A percentile compares a stretch with the other conserved stretches of the same genome.
These are phyloP conservation scores for Inonotus hispidus DNA, from an alignment of 1,284 basidiomycete genomes.

Conservation along the genomic window DNA sequence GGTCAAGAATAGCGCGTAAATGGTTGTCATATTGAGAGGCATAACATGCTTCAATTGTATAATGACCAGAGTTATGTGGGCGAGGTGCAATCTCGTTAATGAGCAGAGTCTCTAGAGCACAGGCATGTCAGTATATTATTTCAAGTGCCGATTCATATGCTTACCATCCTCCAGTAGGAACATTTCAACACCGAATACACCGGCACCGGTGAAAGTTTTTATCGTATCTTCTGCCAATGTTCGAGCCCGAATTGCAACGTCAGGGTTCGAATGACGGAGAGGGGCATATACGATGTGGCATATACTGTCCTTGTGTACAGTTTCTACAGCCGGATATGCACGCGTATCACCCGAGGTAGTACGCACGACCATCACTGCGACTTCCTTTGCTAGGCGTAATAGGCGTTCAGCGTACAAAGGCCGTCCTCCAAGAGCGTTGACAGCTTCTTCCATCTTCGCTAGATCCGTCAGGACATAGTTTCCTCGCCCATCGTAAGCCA, in stretches of 20 bases:
- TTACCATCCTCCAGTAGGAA: constrained; percentile 86
- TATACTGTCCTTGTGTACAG: constrained; percentile 91
- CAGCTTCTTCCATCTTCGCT: constrained; percentile 54
- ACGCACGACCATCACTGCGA: constrained; percentile 97
- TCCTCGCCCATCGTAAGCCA: constrained; percentile 95
- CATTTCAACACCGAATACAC: constrained; percentile 98
- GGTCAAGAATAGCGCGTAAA: constrained; percentile 88
- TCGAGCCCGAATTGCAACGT: constrained; percentile 60
- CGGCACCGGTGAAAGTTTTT: constrained; percentile 80
- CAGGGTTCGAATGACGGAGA: constrained; percentile 55
- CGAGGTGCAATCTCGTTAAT: constrained; percentile 99
- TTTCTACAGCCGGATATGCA: constrained; percentile 94
- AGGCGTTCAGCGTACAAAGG: constrained; percentile 92
- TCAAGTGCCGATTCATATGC: constrained; percentile 23
- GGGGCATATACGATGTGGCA: constrained; percentile 93
- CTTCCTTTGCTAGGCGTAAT: constrained; percentile 86
- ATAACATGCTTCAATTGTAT: constrained; percentile 97
- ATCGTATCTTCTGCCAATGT: constrained; percentile 82
- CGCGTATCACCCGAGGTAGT: constrained; percentile 67
- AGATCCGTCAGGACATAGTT: constrained; percentile 76
- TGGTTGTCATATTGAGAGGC: constrained; percentile 99
- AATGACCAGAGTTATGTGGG: constrained; percentile 98
- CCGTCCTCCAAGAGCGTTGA: constrained; percentile 59
- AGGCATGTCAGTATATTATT: not conserved
- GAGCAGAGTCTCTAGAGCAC: constrained; percentile 59